Percentiles rank a stretch among this genome's conserved stretches.
These are phyloP conservation scores for Macrophomina pseudophaseolina DNA, from an alignment of 2,329 filamentous ascomycete genomes.

Conservation along the genomic window DNA sequence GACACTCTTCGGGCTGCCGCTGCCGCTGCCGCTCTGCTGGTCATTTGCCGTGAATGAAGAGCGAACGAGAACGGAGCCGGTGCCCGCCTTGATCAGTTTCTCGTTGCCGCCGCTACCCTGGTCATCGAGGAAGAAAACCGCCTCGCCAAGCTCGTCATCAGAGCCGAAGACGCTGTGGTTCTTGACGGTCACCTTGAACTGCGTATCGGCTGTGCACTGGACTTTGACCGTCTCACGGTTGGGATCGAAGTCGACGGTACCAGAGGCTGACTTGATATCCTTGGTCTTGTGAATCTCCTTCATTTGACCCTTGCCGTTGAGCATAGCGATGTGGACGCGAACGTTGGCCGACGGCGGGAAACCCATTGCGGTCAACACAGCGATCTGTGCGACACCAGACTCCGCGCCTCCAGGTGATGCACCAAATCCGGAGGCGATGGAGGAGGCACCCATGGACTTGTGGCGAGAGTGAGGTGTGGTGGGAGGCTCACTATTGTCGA, in stretches of 20 bases:
- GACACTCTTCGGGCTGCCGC: slow-evolving; percentile 31
- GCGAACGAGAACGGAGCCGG: slow-evolving; percentile 72
- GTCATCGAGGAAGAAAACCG: slow-evolving; percentile 91
- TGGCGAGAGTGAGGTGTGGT: slow-evolving; percentile 40
- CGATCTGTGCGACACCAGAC: slow-evolving; percentile 78
- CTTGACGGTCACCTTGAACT: slow-evolving; percentile 86
- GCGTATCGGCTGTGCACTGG: slow-evolving; percentile 77
- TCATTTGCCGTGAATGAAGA: slow-evolving; percentile 70
- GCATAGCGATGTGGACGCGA: slow-evolving; percentile 66
- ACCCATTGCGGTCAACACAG: slow-evolving; percentile 76
- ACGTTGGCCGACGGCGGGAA: slow-evolving; percentile 79
- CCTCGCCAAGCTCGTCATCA: slow-evolving; percentile 83
- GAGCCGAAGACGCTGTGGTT: slow-evolving; percentile 84
- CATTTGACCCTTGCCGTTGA: slow-evolving; percentile 56
- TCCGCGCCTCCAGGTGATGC: slow-evolving; percentile 59
- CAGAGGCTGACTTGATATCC: slow-evolving; percentile 75
- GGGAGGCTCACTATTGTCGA: slow-evolving; percentile 33
- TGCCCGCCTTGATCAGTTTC: slow-evolving; percentile 76
- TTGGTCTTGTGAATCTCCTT: slow-evolving; percentile 93
- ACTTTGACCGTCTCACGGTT: slow-evolving; percentile 76
- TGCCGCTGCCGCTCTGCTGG: slow-evolving; percentile 29
- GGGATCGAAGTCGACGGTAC: slow-evolving; percentile 64
- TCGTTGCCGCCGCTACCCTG: slow-evolving; percentile 68
- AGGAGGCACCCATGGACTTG: slow-evolving; percentile 42
- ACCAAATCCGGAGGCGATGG: slow-evolving; percentile 47